Evolutionary conservation across 306 rosid species (phyloP), one percentile per base, ranked within the genome.

Genomic region (Inga oerstediana): DNA sequence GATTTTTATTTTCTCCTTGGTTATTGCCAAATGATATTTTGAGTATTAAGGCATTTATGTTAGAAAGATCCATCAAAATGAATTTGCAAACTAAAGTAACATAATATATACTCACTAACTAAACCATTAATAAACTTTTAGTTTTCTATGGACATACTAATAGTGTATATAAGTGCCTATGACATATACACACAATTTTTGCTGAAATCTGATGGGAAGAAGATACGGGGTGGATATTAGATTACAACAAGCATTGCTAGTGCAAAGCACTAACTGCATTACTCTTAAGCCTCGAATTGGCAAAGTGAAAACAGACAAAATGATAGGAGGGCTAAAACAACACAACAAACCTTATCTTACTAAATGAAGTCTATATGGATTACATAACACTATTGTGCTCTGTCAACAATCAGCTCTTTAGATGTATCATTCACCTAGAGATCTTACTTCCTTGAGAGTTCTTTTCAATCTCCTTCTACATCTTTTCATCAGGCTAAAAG

Each of bases 11-110:
- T 56, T 77, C 59, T 78, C 80, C 4, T 83, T 22, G 48, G 13
- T 39, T 30, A 44, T 75, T 43, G 39, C 35, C 41, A 46, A 48
- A 81, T 82, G 24, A 44, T 39, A 17, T 34, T 69, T 46, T 67
- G 69, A 32, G 61, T 52, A 13, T 16, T 72, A 56, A 80, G 46
- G 70, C 44, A 54, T 46, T 80, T 87, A 65, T 32, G 67, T 54
- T 41, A 43, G 22, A 64, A 65, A 65, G 41, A 32, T 32, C 71
- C 39, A 46, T 73, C 37, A 34, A 72, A 66, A 80, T n/a, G 61
- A 76, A 19, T 24, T 41, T 46, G 76, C 56, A 62, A 43, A 75
- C 49, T 67, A 77, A 67, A 77, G 82, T 44, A 72, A 65, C 70
- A 83, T 22, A 78, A 64, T 49, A 30, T 61, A 24, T 19, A 5